Evolutionary conservation across 2,329 filamentous ascomycete species (phyloP).

Genomic region (Tolypocladium album): DNA sequence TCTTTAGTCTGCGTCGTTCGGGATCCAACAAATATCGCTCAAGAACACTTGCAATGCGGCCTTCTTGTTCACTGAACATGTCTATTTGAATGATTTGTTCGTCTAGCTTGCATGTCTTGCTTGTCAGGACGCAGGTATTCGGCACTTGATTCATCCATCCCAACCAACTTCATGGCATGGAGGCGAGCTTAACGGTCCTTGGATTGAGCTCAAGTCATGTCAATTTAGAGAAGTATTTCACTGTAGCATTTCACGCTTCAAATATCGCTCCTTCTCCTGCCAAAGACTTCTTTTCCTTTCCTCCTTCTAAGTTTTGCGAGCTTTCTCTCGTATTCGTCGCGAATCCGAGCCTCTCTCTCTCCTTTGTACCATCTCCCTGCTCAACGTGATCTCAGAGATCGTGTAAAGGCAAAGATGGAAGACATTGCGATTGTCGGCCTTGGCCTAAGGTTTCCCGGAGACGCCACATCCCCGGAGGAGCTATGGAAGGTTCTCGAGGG

Average conservation of each 20-base stretch:
- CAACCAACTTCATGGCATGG: background rate
- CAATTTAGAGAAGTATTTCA: background rate
- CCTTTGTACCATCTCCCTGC: background rate
- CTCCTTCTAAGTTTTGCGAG: background rate
- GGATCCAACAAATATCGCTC: background rate
- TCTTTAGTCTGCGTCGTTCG: background rate
- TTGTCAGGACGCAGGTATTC: background rate
- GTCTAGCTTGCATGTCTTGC: background rate
- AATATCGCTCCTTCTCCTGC: background rate
- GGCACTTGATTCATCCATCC: background rate
- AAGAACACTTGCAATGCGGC: background rate
- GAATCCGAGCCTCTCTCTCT: background rate
- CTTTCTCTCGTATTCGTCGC: too few species aligned
- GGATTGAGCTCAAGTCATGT: background rate
- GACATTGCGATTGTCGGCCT: constrained; percentile 42
- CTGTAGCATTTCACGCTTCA: background rate
- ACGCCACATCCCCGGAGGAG: constrained; percentile 29
- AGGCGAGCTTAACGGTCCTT: background rate
- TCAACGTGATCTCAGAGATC: background rate
- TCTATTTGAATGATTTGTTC: background rate
- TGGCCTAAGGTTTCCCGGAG: constrained; percentile 39
- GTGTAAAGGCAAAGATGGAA: constrained; percentile 13
- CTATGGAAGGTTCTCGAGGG: constrained; percentile 38
- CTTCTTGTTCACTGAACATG: background rate
- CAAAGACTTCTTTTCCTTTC: too few species aligned